Evolutionary conservation across 2,329 filamentous ascomycete species (phyloP).

Genomic region (Sclerotinia borealis): DNA sequence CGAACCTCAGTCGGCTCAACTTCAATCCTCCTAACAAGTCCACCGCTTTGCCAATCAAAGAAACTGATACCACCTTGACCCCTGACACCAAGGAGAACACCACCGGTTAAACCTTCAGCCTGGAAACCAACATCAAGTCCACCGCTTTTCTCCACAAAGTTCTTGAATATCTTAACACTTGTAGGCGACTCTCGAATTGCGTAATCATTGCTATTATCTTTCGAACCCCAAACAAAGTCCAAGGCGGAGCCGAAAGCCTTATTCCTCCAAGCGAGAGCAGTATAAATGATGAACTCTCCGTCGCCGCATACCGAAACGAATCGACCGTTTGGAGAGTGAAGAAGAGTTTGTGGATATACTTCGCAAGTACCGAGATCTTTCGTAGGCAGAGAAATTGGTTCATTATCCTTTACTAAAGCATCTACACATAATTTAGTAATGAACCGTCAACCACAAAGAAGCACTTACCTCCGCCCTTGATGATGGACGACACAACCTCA

Average conservation of each 20-base stretch:
- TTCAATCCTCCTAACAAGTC: slow-evolving; percentile 87
- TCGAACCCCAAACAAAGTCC: slow-evolving; percentile 95
- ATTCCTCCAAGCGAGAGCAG: slow-evolving; percentile 91
- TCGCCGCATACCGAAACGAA: slow-evolving; percentile 88
- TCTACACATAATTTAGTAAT: slow-evolving; percentile 46
- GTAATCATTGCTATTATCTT: slow-evolving; percentile 97
- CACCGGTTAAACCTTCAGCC: slow-evolving; percentile 83
- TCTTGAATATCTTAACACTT: slow-evolving; percentile 95
- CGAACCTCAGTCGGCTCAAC: slow-evolving; percentile 50
- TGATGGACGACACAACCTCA: slow-evolving; percentile 89
- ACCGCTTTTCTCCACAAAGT: slow-evolving; percentile 86
- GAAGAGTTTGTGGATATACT: slow-evolving; percentile 89
- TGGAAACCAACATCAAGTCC: slow-evolving; percentile 93
- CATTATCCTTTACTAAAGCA: slow-evolving; percentile 76
- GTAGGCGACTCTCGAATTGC: slow-evolving; percentile 92
- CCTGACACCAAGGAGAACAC: slow-evolving; percentile 86
- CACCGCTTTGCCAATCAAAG: slow-evolving; percentile 92
- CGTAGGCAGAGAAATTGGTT: slow-evolving; percentile 76
- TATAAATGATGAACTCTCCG: slow-evolving; percentile 98
- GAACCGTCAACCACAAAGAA: background rate
- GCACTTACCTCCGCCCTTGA: slow-evolving; percentile 70
- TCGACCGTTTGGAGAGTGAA: slow-evolving; percentile 92
- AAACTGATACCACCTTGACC: slow-evolving; percentile 92
- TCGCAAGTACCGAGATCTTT: slow-evolving; percentile 97
- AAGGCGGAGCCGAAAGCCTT: slow-evolving; percentile 94